phyloP scores from a whole-genome alignment of 2,329 filamentous ascomycete species.

The Endoconidiophora laricicola region DNA sequence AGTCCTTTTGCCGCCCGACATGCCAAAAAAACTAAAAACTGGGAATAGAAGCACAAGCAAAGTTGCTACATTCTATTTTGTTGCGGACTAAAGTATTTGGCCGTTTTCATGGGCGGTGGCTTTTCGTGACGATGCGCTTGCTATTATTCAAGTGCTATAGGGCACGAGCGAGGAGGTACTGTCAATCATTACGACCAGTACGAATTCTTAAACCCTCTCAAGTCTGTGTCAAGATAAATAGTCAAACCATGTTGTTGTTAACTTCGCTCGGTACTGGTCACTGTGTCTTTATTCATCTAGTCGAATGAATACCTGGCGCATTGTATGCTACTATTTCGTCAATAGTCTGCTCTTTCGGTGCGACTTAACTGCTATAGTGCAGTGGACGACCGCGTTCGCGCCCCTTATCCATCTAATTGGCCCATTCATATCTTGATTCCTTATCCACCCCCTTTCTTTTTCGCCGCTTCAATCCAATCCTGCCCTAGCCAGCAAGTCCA shows the following conservation, averaged over 20 bases:
- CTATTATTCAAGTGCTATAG: too few relatives aligned
- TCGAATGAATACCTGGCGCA: neutral
- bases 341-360: neutral
- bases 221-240: neutral
- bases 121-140: too few relatives aligned
- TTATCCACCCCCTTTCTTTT: conserved; percentile 9
- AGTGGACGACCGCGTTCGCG: neutral
- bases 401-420: conserved; percentile 5
- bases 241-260: neutral
- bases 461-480: conserved; percentile 5
- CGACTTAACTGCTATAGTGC: neutral
- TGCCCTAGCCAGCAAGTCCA: neutral
- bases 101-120: too few relatives aligned
- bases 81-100: too few relatives aligned
- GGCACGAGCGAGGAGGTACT: too few relatives aligned
- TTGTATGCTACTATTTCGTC: neutral
- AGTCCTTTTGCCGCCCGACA: neutral
- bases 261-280: neutral
- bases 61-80: too few relatives aligned
- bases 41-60: neutral
- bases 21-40: neutral
- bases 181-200: too few relatives aligned
- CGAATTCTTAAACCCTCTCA: too few relatives aligned
- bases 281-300: neutral
- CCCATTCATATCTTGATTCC: conserved; percentile 1